Evolutionary conservation across 768 basidiomycete genomes (phyloP).

Genomic region (Arthromyces matolae): DNA sequence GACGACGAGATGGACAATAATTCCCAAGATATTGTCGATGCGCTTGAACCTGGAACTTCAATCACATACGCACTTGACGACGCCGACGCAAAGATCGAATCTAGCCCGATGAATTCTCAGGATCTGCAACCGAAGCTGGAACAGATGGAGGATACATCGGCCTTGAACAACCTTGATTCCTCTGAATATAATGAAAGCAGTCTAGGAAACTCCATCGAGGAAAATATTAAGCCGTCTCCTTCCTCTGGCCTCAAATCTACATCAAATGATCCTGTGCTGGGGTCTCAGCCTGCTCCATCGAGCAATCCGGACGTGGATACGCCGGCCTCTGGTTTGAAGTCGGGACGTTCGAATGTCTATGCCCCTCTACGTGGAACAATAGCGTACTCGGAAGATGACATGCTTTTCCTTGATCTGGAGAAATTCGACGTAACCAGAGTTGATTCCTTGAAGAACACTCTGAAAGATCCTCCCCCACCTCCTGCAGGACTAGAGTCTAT

Average conservation of each 20-base stretch:
- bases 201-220: constrained; percentile 25
- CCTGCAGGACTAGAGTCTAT: constrained; percentile 58
- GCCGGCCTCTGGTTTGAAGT: constrained; percentile 35
- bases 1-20: constrained; percentile 55
- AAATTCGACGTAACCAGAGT: constrained; percentile 28
- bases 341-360: constrained; percentile 43
- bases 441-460: constrained; percentile 20
- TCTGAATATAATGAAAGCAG: background rate
- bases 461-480: constrained; percentile 23
- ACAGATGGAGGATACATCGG: constrained; percentile 56
- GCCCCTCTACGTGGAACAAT: constrained; percentile 59
- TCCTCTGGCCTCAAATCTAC: constrained; percentile 45
- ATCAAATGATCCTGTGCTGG: constrained; percentile 55
- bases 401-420: constrained; percentile 47
- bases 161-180: constrained; percentile 23
- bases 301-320: constrained; percentile 35
- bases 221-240: constrained; percentile 27
- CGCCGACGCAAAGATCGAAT: constrained; percentile 20
- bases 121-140: constrained; percentile 35
- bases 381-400: constrained; percentile 55
- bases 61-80: constrained; percentile 58
- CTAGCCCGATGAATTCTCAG: constrained; percentile 23
- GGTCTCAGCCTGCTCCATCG: constrained; percentile 38
- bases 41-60: constrained; percentile 47
- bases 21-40: constrained; percentile 52